Evolutionary conservation across 192 early-diverging fungal genomes (phyloP).

Genomic region (Backusella tarrabulga): DNA sequence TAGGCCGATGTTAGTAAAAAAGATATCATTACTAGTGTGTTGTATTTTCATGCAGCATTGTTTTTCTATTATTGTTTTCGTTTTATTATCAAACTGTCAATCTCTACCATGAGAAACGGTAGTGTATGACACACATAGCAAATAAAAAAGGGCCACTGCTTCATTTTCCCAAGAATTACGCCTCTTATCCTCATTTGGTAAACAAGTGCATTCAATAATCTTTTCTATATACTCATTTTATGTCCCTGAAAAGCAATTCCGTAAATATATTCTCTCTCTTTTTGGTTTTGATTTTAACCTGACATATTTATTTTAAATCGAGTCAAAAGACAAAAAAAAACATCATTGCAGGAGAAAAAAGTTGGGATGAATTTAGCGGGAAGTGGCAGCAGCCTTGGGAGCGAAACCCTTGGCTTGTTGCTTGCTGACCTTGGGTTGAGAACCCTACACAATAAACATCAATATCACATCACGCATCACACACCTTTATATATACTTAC

Average conservation of each 20-base stretch:
- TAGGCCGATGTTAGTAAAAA: not conserved
- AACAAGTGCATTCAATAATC: too few relatives aligned
- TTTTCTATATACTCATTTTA: too few relatives aligned
- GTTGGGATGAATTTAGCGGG: conserved; percentile 61
- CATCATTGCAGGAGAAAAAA: not conserved
- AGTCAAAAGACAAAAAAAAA: not conserved
- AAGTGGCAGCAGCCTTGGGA: conserved; percentile 75
- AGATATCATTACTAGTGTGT: not conserved
- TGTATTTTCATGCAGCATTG: not conserved
- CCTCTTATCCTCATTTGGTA: too few relatives aligned
- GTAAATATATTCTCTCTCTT: not conserved
- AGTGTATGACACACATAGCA: not conserved
- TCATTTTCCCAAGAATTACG: not conserved
- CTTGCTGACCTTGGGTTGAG: conserved; percentile 72
- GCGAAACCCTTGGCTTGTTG: conserved; percentile 80
- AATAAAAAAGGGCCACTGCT: not conserved
- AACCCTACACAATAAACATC: not conserved
- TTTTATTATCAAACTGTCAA: conserved; percentile 2
- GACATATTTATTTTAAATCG: not conserved
- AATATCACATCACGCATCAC: too few relatives aligned
- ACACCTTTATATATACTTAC: not conserved
- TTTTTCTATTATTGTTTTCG: not conserved
- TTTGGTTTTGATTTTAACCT: not conserved
- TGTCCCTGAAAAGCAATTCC: not conserved
- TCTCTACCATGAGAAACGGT: not conserved